Conservation (phyloP, 176 grass and related monocot species). For the Pontederia crassipes region DNA sequence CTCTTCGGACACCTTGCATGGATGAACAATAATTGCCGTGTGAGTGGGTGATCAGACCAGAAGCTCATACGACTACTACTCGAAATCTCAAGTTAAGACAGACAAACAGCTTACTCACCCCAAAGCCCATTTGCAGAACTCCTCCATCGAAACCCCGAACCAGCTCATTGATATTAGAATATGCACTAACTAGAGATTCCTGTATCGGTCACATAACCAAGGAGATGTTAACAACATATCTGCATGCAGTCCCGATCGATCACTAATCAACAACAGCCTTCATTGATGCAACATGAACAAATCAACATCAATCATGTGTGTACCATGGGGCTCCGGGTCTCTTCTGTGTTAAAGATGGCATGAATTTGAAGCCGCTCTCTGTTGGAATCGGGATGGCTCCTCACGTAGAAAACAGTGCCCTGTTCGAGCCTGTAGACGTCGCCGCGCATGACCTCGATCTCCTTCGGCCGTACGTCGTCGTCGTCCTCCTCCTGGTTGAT, state of each 20-base stretch:
- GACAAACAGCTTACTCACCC: slow-evolving; percentile 28
- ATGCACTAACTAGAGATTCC: slow-evolving; percentile 44
- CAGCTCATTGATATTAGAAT: slow-evolving; percentile 45
- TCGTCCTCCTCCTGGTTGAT: neutral
- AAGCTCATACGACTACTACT: neutral
- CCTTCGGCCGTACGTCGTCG: neutral
- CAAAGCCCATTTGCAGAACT: slow-evolving; percentile 58
- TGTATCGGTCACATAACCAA: slow-evolving; percentile 11
- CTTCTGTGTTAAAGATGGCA: slow-evolving; percentile 46
- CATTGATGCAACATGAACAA: neutral
- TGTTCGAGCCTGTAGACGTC: slow-evolving; percentile 70
- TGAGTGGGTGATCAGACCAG: neutral
- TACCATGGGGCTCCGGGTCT: slow-evolving; percentile 31
- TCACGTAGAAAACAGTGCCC: slow-evolving; percentile 57
- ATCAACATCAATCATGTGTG: neutral
- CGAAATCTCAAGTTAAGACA: neutral
- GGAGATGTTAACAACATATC: neutral
- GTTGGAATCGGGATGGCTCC: slow-evolving; percentile 37
- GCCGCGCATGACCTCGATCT: slow-evolving; percentile 42
- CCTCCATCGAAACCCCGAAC: slow-evolving; percentile 48
- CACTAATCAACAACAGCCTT: neutral
- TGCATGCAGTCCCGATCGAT: neutral
- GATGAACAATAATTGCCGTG: neutral
- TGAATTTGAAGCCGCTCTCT: slow-evolving; percentile 52
- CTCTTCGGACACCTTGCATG: slow-evolving; percentile 26